Percentiles rank a stretch among this genome's conserved stretches.
Conservation (phyloP, 2,329 filamentous ascomycete species). For the Botryotinia convoluta region DNA sequence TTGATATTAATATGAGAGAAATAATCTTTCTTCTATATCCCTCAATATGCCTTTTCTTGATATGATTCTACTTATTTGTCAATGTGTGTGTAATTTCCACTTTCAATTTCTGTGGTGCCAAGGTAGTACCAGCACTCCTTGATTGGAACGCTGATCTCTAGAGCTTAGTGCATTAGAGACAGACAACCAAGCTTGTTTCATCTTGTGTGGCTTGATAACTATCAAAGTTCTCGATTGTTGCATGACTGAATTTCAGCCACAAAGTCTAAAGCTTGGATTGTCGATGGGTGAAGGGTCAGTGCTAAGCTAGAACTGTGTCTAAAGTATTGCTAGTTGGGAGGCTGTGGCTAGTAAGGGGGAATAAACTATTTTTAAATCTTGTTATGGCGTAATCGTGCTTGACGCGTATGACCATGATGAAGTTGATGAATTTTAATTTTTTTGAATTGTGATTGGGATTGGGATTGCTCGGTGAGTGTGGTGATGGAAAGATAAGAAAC, state of each 20-base stretch:
- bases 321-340: neutral
- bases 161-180: neutral
- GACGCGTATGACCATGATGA: neutral
- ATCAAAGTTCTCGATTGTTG: neutral
- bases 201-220: neutral
- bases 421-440: too few species aligned
- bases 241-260: neutral
- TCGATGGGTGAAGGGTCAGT: neutral
- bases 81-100: neutral
- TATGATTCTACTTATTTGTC: neutral
- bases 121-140: neutral
- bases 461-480: neutral
- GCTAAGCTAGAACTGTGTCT: neutral
- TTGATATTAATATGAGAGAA: conserved; percentile 5
- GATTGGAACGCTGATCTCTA: neutral
- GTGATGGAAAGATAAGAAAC: neutral
- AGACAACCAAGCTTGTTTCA: neutral
- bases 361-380: neutral
- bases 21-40: neutral
- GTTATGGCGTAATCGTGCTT: neutral
- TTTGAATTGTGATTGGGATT: too few species aligned
- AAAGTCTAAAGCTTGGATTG: neutral
- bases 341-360: neutral
- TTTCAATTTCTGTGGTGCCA: neutral
- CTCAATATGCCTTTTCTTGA: neutral